These are phyloP conservation scores for Lasiodiplodia theobromae DNA, from an alignment of 2,329 filamentous ascomycete species.

Conservation along the genomic window DNA sequence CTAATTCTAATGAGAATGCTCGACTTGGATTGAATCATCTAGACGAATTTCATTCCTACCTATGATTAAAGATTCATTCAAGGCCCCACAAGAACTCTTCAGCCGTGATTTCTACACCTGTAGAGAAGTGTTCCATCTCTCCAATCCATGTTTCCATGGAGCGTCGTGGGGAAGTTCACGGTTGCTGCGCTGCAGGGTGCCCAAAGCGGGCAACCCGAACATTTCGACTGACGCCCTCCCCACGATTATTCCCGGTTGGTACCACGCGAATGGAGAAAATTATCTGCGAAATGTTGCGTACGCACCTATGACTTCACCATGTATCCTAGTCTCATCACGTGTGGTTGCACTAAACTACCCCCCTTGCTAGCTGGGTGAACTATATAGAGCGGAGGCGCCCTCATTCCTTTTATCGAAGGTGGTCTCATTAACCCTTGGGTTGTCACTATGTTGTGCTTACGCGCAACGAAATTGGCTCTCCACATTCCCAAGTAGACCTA, in stretches of 20 bases:
- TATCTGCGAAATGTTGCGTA: not conserved
- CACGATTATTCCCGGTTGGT: not conserved
- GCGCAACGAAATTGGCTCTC: conserved; percentile 27
- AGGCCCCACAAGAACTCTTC: too few relatives aligned
- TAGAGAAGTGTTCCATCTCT: too few relatives aligned
- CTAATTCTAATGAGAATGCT: not conserved
- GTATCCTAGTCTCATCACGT: conserved; percentile 6
- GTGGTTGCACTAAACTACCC: not conserved
- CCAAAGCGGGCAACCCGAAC: not conserved
- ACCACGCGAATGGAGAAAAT: not conserved
- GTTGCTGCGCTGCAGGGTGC: too few relatives aligned
- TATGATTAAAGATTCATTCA: too few relatives aligned
- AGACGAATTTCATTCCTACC: too few relatives aligned
- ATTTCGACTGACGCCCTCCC: not conserved
- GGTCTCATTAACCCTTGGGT: conserved; percentile 30
- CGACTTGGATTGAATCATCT: too few relatives aligned
- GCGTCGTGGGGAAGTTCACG: too few relatives aligned
- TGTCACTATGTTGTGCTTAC: conserved; percentile 15
- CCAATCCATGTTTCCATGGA: too few relatives aligned
- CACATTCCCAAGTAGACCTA: conserved; percentile 30
- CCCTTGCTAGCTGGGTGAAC: not conserved
- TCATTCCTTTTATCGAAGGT: conserved; percentile 4
- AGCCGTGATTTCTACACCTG: too few relatives aligned
- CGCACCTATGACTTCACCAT: conserved; percentile 22
- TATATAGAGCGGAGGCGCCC: not conserved